A percentile compares a stretch with the other conserved stretches of the same genome.
These are phyloP conservation scores for Puccinia hordei DNA, from an alignment of 1,284 basidiomycete genomes.

Conservation along the genomic window DNA sequence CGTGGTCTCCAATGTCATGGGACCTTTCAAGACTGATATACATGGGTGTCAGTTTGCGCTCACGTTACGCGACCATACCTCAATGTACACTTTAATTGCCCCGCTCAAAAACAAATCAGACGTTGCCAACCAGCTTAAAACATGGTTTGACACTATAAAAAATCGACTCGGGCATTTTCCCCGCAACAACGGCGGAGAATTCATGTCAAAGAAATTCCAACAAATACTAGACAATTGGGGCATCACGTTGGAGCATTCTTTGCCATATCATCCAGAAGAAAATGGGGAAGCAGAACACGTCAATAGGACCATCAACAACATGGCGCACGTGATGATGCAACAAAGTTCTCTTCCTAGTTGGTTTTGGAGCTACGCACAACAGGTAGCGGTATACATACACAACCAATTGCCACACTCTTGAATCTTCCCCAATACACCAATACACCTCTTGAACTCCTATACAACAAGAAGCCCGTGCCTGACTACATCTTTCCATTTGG, in stretches of 20 bases:
- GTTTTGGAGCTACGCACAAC: conserved; percentile 14
- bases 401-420: conserved; percentile 3
- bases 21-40: neutral
- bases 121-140: neutral
- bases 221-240: neutral
- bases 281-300: conserved; percentile 27
- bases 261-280: neutral
- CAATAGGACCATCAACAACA: conserved; percentile 5
- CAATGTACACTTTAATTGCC: neutral
- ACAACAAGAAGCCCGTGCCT: neutral
- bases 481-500: conserved; percentile 3
- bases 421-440: neutral
- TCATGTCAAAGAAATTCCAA: neutral
- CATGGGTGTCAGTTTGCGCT: neutral
- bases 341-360: neutral
- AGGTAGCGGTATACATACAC: too few species aligned
- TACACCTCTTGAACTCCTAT: neutral
- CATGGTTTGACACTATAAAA: neutral
- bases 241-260: neutral
- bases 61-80: conserved; percentile 5
- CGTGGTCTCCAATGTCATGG: neutral
- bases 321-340: neutral
- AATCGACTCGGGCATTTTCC: neutral
- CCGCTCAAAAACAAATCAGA: neutral
- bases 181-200: neutral